These are phyloP conservation scores for Saprolegnia diclina DNA, from an alignment of 352 stramenopile genomes.

Conservation along the genomic window DNA sequence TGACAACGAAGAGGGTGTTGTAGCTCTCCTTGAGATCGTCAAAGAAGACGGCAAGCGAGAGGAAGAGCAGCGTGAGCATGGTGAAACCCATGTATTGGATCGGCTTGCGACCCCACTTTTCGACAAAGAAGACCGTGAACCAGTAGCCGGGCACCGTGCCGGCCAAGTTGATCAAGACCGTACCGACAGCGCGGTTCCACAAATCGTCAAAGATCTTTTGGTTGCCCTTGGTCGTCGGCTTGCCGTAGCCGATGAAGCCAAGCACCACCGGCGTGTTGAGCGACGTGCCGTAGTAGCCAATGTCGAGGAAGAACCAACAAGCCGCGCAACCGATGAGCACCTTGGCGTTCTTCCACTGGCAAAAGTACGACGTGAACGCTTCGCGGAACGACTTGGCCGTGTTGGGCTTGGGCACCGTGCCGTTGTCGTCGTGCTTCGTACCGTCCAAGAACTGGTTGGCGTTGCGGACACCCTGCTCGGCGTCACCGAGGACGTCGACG, in stretches of 20 bases:
- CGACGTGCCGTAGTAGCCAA: conserved; percentile 55
- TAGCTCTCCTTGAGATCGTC: conserved; percentile 37
- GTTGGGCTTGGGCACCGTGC: conserved; percentile 38
- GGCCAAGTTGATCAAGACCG: conserved; percentile 43
- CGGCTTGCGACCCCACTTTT: conserved; percentile 44
- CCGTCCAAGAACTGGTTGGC: conserved; percentile 36
- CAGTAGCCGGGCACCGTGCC: conserved; percentile 59
- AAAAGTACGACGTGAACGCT: conserved; percentile 35
- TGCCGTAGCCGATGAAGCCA: conserved; percentile 41
- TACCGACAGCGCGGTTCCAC: conserved; percentile 42
- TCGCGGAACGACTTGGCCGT: conserved; percentile 41
- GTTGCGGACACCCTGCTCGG: conserved; percentile 32
- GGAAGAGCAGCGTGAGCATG: conserved; percentile 41
- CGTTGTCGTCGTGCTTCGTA: conserved; percentile 29
- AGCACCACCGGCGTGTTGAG: conserved; percentile 46
- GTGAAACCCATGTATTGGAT: conserved; percentile 59
- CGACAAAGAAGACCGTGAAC: conserved; percentile 53
- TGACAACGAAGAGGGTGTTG: conserved; percentile 40
- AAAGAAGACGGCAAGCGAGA: conserved; percentile 46
- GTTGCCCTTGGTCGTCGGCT: conserved; percentile 34
- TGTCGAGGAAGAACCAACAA: conserved; percentile 57
- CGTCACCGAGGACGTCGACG: conserved; percentile 42
- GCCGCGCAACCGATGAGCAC: conserved; percentile 42
- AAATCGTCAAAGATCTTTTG: conserved; percentile 44
- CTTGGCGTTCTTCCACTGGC: conserved; percentile 42